Evolutionary conservation across 1,139 yeast species (phyloP), one percentile per base, ranked within the genome.

Genomic region (Suhomyces atakaporum): DNA sequence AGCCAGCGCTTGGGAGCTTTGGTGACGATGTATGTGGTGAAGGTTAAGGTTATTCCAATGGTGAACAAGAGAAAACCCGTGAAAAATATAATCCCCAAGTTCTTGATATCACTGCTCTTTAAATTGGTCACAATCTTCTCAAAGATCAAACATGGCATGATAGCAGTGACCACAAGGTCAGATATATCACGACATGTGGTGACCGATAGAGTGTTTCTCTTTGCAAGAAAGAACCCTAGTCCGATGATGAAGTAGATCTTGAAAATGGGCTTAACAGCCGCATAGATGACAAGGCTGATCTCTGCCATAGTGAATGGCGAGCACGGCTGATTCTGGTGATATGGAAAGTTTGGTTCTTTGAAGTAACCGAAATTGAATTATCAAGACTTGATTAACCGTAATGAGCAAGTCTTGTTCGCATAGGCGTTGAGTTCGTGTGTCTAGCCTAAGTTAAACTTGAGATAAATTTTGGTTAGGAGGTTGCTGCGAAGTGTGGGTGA

Each of bases 261-360:
- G 63, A 88, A 70, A 42, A 89, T 83, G 16, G 97, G 97, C 63
- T 88, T 89, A 33, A 84, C 84, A 0, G 96, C 79, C 13, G 87
- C 74, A 60, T 82, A 89, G 10, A 89, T 82, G 27, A 89, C 79
- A 29, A 73, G 73, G 9, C 96, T 95, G 13, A 88, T 18, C 20
- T 18, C 20, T 6, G 20, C 20, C 20, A 18, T 18, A 8, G 20
- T 18, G 5, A 18, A 18, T n/a, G n/a, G n/a, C n/a, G n/a, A n/a
- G n/a, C n/a, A n/a, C n/a, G n/a, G n/a, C n/a, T n/a, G n/a, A n/a
- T n/a, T n/a, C n/a, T 22, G 19, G 20, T 21, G 18, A 12, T 10
- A 12, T 22, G 24, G 21, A 7, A 7, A 7, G 21, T 19, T 9
- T 19, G 9, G 21, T 19, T 19, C 21, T 19, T 7, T 19, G 21